Percentiles rank a stretch among this genome's conserved stretches.
phyloP scores from a whole-genome alignment of 495 filamentous ascomycete genomes.

The Pyrenula massariospora region DNA sequence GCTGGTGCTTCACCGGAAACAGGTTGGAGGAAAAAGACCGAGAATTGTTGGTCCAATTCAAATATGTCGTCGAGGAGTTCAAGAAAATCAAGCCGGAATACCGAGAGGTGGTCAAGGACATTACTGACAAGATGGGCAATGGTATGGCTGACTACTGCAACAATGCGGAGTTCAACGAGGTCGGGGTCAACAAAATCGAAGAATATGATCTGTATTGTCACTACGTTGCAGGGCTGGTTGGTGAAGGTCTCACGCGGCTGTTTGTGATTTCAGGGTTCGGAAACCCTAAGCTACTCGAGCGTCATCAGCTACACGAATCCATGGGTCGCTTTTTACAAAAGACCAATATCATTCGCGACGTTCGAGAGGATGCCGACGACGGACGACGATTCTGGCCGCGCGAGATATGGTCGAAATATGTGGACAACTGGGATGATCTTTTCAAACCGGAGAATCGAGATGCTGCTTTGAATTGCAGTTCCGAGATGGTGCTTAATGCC shows the following conservation, averaged over 20 bases:
- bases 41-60: conserved; percentile 82
- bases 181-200: conserved; percentile 69
- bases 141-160: conserved; percentile 94
- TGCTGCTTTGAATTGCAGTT: conserved; percentile 75
- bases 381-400: conserved; percentile 85
- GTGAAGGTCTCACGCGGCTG: conserved; percentile 80
- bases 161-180: conserved; percentile 64
- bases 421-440: conserved; percentile 77
- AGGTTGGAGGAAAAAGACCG: conserved; percentile 91
- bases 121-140: conserved; percentile 89
- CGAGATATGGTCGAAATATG: conserved; percentile 92
- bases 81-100: conserved; percentile 82
- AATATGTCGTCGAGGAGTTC: conserved; percentile 75
- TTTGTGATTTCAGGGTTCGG: conserved; percentile 84
- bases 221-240: conserved; percentile 94
- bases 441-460: conserved; percentile 72
- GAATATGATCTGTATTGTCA: conserved; percentile 96
- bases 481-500: conserved; percentile 87
- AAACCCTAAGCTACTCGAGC: conserved; percentile 70
- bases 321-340: conserved; percentile 98
- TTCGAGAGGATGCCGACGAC: conserved; percentile 82
- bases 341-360: conserved; percentile 95
- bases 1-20: conserved; percentile 80
- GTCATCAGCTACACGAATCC: conserved; percentile 72
- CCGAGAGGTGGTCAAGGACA: conserved; percentile 81